Evolutionary conservation across 768 basidiomycete species (phyloP).

Genomic region (Mycena haematopus): DNA sequence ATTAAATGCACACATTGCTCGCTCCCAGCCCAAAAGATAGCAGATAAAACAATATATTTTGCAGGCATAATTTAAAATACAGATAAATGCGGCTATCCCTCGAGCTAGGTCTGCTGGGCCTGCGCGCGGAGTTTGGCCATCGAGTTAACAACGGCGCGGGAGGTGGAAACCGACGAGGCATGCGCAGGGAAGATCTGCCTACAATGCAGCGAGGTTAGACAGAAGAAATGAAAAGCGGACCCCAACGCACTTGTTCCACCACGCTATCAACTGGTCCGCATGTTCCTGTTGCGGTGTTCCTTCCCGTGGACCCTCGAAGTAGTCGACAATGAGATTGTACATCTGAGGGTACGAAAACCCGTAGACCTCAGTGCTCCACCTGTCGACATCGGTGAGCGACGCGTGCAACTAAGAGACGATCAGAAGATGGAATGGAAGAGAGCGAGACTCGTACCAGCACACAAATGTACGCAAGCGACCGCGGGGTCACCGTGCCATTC

Average conservation of each 20-base stretch:
- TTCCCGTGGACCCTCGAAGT: slow-evolving; percentile 11
- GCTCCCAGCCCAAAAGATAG: no score
- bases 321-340: slow-evolving; percentile 25
- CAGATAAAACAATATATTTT: no score
- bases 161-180: slow-evolving; percentile 3
- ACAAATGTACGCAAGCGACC: slow-evolving; percentile 16
- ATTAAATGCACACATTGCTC: no score
- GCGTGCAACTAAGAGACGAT: not conserved
- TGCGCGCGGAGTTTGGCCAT: slow-evolving; percentile 5
- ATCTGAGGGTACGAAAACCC: slow-evolving; percentile 14
- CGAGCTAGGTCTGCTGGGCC: not conserved
- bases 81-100: not conserved
- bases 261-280: slow-evolving; percentile 2
- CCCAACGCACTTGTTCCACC: slow-evolving; percentile 17
- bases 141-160: not conserved
- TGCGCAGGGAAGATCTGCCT: slow-evolving; percentile 15
- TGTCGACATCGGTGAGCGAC: not conserved
- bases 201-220: not conserved
- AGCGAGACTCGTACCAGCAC: slow-evolving; percentile 1
- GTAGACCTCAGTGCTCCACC: not conserved
- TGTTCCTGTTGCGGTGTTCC: slow-evolving; percentile 9
- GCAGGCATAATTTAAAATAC: no score
- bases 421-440: not conserved
- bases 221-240: not conserved
- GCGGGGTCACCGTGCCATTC: slow-evolving; percentile 22